Evolutionary conservation across 2,329 filamentous ascomycete species (phyloP).

Genomic region (Chrysosporium keratinophilum): DNA sequence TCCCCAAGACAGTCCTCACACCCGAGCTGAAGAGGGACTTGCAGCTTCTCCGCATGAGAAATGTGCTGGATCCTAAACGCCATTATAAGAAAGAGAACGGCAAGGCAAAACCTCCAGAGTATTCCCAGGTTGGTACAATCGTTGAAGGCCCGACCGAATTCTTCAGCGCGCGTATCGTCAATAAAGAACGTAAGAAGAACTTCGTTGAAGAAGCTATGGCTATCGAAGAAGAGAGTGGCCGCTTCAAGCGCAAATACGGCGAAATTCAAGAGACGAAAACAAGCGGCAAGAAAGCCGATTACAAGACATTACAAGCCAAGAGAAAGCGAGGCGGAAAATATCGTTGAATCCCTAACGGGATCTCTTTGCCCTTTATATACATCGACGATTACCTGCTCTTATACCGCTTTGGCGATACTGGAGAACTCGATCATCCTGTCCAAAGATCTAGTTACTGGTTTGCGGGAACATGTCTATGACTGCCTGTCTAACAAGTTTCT

Average conservation of each 20-base stretch:
- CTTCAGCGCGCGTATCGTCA: constrained; percentile 67
- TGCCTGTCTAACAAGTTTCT: constrained; percentile 31
- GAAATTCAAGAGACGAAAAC: constrained; percentile 73
- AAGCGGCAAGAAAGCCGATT: constrained; percentile 81
- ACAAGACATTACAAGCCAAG: constrained; percentile 64
- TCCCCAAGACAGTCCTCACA: constrained; percentile 75
- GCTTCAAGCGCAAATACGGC: constrained; percentile 78
- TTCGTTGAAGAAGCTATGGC: constrained; percentile 76
- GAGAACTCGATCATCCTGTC: not conserved
- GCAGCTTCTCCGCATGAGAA: constrained; percentile 80
- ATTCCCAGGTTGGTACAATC: constrained; percentile 79
- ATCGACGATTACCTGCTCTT: not conserved
- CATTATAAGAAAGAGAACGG: constrained; percentile 80
- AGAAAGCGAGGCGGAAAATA: constrained; percentile 25
- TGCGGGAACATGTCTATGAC: constrained; percentile 22
- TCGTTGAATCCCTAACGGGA: constrained; percentile 6
- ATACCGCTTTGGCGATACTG: not conserved
- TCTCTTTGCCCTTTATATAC: not conserved
- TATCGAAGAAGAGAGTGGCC: constrained; percentile 52
- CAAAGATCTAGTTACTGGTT: not conserved
- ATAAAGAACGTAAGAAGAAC: constrained; percentile 78
- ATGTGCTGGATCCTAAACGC: constrained; percentile 75
- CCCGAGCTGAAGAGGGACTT: constrained; percentile 80
- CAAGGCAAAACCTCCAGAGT: constrained; percentile 64
- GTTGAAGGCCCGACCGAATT: constrained; percentile 83